These are phyloP conservation scores for Cytidiella melzeri DNA, from an alignment of 768 basidiomycete species.

Conservation along the genomic window DNA sequence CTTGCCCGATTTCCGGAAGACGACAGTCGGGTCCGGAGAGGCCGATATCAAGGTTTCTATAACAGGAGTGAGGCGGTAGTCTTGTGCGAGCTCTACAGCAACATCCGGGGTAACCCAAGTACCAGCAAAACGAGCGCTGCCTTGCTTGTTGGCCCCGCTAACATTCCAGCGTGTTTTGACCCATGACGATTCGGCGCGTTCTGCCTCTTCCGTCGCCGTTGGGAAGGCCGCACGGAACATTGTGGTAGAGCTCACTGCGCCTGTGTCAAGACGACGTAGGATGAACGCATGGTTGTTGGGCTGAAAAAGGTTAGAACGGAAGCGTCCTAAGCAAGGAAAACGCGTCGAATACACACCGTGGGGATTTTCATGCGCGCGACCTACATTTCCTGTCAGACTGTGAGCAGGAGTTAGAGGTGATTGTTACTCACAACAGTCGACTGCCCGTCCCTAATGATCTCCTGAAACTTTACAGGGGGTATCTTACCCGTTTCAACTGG, in stretches of 20 bases:
- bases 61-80: slow-evolving; percentile 57
- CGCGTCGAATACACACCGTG: slow-evolving; percentile 49
- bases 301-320: slow-evolving; percentile 30
- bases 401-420: neutral
- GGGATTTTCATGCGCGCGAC: slow-evolving; percentile 88
- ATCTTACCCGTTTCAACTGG: slow-evolving; percentile 39
- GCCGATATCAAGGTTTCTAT: slow-evolving; percentile 66
- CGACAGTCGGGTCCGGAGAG: slow-evolving; percentile 66
- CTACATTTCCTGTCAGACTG: slow-evolving; percentile 32
- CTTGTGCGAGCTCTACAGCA: slow-evolving; percentile 61
- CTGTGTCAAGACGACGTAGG: slow-evolving; percentile 88
- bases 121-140: slow-evolving; percentile 75
- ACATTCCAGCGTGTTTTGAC: slow-evolving; percentile 76
- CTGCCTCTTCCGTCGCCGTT: slow-evolving; percentile 65
- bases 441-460: slow-evolving; percentile 79
- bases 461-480: slow-evolving; percentile 86
- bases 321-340: slow-evolving; percentile 5
- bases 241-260: slow-evolving; percentile 86
- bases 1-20: slow-evolving; percentile 67
- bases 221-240: slow-evolving; percentile 97
- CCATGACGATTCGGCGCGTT: slow-evolving; percentile 78
- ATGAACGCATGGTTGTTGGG: slow-evolving; percentile 85
- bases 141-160: slow-evolving; percentile 58
- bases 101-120: slow-evolving; percentile 72
- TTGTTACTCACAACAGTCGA: slow-evolving; percentile 66